These are phyloP conservation scores for Cyberlindnera amylophila DNA, from an alignment of 805 yeast genomes.

Conservation along the genomic window DNA sequence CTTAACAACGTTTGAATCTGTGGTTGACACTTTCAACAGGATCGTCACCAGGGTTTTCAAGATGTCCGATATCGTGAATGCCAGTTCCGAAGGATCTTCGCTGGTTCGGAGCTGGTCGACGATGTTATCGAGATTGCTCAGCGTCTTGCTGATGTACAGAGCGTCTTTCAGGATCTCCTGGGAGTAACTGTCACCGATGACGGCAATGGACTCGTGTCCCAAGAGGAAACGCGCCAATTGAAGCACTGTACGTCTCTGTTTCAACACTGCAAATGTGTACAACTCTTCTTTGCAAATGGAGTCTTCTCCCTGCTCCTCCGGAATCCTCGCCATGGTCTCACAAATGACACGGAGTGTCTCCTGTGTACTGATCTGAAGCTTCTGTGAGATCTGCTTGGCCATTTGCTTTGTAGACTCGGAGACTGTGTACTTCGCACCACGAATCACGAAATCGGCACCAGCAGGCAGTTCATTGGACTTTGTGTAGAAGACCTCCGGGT, in stretches of 20 bases:
- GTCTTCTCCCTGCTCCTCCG: conserved; percentile 20
- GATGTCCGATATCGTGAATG: conserved; percentile 33
- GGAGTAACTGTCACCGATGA: conserved; percentile 23
- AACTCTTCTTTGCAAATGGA: conserved; percentile 11
- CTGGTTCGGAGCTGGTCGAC: conserved; percentile 1
- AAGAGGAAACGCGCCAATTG: conserved; percentile 34
- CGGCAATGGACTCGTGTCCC: conserved; percentile 24
- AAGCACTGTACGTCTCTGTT: conserved; percentile 50
- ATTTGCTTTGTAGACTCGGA: conserved; percentile 33
- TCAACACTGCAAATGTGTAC: conserved; percentile 38
- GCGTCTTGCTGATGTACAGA: conserved; percentile 24
- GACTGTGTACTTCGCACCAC: conserved; percentile 38
- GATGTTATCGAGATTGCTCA: conserved; percentile 11
- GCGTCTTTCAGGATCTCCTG: conserved; percentile 21
- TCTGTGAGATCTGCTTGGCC: conserved; percentile 38
- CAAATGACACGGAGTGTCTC: conserved; percentile 49
- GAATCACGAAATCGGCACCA: conserved; percentile 31
- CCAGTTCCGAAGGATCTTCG: conserved; percentile 27
- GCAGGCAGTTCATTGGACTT: conserved; percentile 10
- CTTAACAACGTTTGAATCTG: conserved; percentile 32
- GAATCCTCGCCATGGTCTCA: conserved; percentile 37
- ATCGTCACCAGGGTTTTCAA: conserved; percentile 38
- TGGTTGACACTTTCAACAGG: conserved; percentile 35
- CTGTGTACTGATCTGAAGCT: conserved; percentile 36
- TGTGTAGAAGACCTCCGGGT: conserved; percentile 12